A percentile compares a stretch with the other conserved stretches of the same genome.
Evolutionary conservation across 805 yeast species (phyloP).

Genomic region (Middelhovenomyces tepae): DNA sequence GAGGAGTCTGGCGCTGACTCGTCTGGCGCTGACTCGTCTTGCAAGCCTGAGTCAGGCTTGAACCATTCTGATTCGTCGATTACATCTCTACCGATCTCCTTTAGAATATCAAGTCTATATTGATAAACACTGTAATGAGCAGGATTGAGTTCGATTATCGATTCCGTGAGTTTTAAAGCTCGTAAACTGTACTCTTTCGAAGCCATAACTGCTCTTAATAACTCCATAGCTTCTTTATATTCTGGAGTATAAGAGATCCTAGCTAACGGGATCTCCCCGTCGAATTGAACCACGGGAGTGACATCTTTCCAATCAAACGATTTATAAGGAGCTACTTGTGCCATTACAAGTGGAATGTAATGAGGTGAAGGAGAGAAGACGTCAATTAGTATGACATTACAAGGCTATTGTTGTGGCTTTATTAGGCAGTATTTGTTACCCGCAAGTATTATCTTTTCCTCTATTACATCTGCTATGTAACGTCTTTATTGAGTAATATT

Average conservation of each 20-base stretch:
- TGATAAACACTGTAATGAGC: constrained; percentile 91
- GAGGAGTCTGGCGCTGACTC: no score
- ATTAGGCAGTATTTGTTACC: no score
- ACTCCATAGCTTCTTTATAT: constrained; percentile 53
- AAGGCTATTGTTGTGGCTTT: constrained; percentile 1
- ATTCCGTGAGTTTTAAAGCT: constrained; percentile 57
- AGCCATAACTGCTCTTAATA: constrained; percentile 50
- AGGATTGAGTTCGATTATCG: constrained; percentile 59
- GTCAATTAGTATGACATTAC: no score
- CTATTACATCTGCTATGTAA: no score
- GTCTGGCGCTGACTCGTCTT: no score
- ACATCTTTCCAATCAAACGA: constrained; percentile 29
- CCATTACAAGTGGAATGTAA: constrained; percentile 3
- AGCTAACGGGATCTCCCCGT: constrained; percentile 25
- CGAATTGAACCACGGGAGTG: constrained; percentile 24
- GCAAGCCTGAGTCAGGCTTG: neutral
- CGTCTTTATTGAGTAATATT: no score
- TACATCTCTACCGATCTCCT: constrained; percentile 26
- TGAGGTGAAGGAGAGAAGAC: neutral
- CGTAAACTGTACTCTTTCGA: constrained; percentile 58
- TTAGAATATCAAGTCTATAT: constrained; percentile 27
- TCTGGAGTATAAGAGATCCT: constrained; percentile 56
- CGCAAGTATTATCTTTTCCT: no score
- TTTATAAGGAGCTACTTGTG: no score
- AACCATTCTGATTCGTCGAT: constrained; percentile 16